phyloP scores from a whole-genome alignment of 257 asterid genomes.

The Scutellaria barbata region DNA sequence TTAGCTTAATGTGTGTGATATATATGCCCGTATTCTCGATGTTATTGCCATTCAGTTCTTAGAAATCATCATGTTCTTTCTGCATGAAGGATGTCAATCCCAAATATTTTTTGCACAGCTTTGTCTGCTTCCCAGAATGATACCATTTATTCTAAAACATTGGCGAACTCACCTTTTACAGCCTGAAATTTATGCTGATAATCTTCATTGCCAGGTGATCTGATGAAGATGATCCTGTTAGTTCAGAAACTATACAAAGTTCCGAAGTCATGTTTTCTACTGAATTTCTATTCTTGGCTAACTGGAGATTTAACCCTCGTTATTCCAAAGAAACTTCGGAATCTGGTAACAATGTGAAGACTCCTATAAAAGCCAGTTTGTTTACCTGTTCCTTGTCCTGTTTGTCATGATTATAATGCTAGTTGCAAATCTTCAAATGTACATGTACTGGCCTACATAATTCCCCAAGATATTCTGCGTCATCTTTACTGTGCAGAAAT shows the following conservation, averaged over 20 bases:
- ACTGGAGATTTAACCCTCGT: conserved; percentile 6
- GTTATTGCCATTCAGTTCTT: neutral
- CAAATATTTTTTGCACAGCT: neutral
- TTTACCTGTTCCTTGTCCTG: too few species aligned
- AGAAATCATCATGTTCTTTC: conserved; percentile 4
- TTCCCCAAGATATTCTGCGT: too few species aligned
- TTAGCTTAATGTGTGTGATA: neutral
- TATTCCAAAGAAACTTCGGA: conserved; percentile 19
- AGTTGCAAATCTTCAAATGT: too few species aligned
- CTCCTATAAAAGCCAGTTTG: neutral
- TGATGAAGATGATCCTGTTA: conserved; percentile 30
- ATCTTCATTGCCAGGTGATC: conserved; percentile 39
- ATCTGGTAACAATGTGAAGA: conserved; percentile 25
- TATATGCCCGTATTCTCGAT: neutral
- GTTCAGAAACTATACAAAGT: conserved; percentile 26
- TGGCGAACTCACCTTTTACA: neutral
- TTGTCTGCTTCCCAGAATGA: neutral
- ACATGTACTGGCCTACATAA: too few species aligned
- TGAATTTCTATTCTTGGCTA: neutral
- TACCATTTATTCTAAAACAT: neutral
- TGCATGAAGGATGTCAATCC: neutral
- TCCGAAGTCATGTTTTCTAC: conserved; percentile 1
- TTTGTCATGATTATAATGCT: too few species aligned
- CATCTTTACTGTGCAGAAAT: too few species aligned
- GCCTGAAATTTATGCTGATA: conserved; percentile 9